Evolutionary conservation across 768 basidiomycete species (phyloP).

Genomic region (Suillus spraguei): DNA sequence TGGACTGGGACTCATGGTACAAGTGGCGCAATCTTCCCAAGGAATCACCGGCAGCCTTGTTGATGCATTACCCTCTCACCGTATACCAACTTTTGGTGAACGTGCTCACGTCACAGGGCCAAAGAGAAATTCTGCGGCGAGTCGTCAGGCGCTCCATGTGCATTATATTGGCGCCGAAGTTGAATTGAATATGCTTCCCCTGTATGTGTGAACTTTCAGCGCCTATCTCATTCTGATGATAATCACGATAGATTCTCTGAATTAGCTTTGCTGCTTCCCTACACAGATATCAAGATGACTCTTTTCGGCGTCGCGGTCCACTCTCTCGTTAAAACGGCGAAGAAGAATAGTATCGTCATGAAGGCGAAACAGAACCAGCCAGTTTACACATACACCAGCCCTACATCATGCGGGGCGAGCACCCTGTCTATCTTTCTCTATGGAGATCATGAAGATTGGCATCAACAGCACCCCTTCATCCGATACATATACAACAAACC

Average conservation of each 20-base stretch:
- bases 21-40: constrained; percentile 47
- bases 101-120: constrained; percentile 35
- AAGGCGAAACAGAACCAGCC: constrained; percentile 29
- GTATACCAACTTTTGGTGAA: constrained; percentile 41
- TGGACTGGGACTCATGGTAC: constrained; percentile 48
- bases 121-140: constrained; percentile 19
- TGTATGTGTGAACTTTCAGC: constrained; percentile 31
- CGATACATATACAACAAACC: constrained; percentile 26
- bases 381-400: constrained; percentile 39
- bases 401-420: constrained; percentile 39
- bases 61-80: constrained; percentile 46
- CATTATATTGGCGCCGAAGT: constrained; percentile 43
- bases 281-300: constrained; percentile 45
- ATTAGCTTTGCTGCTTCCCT: constrained; percentile 45
- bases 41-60: constrained; percentile 43
- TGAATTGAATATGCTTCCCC: constrained; percentile 41
- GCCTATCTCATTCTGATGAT: neutral
- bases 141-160: constrained; percentile 32
- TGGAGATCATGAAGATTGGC: constrained; percentile 29
- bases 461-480: constrained; percentile 23
- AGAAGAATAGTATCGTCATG: constrained; percentile 34
- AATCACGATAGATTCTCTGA: constrained; percentile 43
- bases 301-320: constrained; percentile 40
- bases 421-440: constrained; percentile 39
- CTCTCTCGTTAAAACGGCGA: constrained; percentile 34